A percentile compares a stretch with the other conserved stretches of the same genome.
Conservation (phyloP, 179 eudicot species). For the Beta corolliflora region DNA sequence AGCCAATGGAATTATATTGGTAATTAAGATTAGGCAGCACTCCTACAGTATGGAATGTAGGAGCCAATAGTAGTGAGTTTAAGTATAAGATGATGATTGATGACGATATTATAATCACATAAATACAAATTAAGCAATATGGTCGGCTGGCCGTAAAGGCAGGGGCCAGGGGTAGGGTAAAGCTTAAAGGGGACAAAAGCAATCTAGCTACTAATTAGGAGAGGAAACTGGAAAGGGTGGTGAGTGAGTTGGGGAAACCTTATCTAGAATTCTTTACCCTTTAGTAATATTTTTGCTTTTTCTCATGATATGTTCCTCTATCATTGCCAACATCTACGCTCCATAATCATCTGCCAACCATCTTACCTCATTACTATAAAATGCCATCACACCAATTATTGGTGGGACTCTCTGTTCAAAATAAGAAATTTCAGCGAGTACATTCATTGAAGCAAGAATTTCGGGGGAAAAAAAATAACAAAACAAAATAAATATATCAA, state of each 20-base stretch:
- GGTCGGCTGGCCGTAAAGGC: slow-evolving; percentile 42
- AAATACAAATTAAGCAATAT: slow-evolving; percentile 14
- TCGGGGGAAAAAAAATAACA: too few relatives aligned
- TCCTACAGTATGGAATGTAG: neutral
- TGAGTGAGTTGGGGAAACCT: slow-evolving; percentile 1
- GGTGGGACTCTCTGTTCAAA: slow-evolving; percentile 31
- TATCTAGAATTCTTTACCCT: slow-evolving; percentile 20
- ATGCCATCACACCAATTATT: slow-evolving; percentile 49
- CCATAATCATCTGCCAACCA: slow-evolving; percentile 27
- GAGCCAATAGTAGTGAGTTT: neutral
- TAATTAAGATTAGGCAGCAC: neutral
- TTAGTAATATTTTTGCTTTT: slow-evolving; percentile 11
- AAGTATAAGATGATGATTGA: neutral
- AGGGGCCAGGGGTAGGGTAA: slow-evolving; percentile 14
- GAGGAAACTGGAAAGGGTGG: neutral
- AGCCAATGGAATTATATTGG: neutral
- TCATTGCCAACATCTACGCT: slow-evolving; percentile 49
- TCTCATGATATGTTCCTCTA: slow-evolving; percentile 17
- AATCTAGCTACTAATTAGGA: slow-evolving; percentile 2
- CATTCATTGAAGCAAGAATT: neutral
- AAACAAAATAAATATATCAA: neutral
- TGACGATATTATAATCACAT: neutral
- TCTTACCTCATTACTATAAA: neutral
- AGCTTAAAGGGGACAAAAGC: slow-evolving; percentile 18
- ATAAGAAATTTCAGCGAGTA: neutral